These are phyloP conservation scores for Boletellus emodensis DNA, from an alignment of 768 basidiomycete species.

Conservation along the genomic window DNA sequence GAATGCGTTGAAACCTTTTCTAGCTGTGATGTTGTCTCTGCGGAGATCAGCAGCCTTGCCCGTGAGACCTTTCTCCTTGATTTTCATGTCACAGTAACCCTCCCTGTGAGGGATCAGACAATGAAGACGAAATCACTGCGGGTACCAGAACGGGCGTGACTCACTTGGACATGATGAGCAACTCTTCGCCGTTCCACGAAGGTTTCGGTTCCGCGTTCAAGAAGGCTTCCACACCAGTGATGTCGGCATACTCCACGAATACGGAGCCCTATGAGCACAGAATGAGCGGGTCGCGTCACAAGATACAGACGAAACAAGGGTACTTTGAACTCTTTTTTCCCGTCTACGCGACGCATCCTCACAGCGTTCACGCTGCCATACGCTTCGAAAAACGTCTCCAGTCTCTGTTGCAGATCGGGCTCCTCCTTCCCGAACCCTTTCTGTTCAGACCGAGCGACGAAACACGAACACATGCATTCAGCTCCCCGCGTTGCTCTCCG, in stretches of 20 bases:
- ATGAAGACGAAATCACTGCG: not conserved
- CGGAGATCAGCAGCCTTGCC: conserved; percentile 64
- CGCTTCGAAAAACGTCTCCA: conserved; percentile 77
- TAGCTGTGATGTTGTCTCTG: conserved; percentile 46
- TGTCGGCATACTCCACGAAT: conserved; percentile 85
- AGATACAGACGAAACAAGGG: conserved; percentile 6
- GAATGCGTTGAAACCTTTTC: conserved; percentile 77
- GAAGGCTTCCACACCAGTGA: conserved; percentile 66
- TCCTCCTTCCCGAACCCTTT: conserved; percentile 82
- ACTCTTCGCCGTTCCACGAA: conserved; percentile 67
- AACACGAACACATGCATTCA: too few relatives aligned
- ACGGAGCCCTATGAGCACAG: conserved; percentile 67
- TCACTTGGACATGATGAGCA: conserved; percentile 87
- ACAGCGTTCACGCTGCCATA: conserved; percentile 80
- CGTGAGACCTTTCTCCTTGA: conserved; percentile 86
- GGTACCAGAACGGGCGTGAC: conserved; percentile 18
- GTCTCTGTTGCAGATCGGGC: conserved; percentile 57
- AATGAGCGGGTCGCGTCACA: not conserved
- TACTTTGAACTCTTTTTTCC: conserved; percentile 89
- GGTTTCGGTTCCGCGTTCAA: conserved; percentile 80
- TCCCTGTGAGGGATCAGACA: conserved; percentile 42
- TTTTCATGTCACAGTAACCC: conserved; percentile 93
- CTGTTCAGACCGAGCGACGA: conserved; percentile 35
- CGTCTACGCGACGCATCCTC: conserved; percentile 78
- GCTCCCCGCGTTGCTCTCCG: not conserved